phyloP scores from a whole-genome alignment of 768 basidiomycete genomes.

The Phlegmacium glaucopus region DNA sequence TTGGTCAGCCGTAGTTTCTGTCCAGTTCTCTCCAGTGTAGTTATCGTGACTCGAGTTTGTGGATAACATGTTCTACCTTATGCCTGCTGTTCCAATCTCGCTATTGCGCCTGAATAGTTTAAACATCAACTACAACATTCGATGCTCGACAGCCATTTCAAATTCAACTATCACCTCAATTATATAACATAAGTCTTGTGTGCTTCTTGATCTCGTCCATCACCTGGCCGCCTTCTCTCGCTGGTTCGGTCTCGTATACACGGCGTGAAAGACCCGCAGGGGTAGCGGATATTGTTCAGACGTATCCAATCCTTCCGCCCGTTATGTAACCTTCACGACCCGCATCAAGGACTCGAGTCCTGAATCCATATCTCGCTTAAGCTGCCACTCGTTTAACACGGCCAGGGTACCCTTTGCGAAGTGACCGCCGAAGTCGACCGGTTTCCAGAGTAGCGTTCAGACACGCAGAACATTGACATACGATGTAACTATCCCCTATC shows the following conservation, averaged over 20 bases:
- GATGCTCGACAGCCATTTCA: too few relatives aligned
- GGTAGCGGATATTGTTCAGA: background rate
- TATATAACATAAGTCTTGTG: too few relatives aligned
- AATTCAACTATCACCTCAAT: too few relatives aligned
- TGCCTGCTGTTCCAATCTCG: too few relatives aligned
- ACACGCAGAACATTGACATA: constrained; percentile 34
- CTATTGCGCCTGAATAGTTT: too few relatives aligned
- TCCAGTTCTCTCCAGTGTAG: too few relatives aligned
- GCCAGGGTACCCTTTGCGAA: background rate
- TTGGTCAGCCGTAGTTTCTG: too few relatives aligned
- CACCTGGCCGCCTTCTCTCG: background rate
- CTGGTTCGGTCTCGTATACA: background rate
- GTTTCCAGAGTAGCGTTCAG: constrained; percentile 16
- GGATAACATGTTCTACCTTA: too few relatives aligned
- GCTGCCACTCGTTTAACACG: background rate
- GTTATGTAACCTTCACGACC: background rate
- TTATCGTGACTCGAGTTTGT: too few relatives aligned
- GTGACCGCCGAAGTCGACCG: constrained; percentile 11
- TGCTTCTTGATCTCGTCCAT: too few relatives aligned
- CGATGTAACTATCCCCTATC: too few relatives aligned
- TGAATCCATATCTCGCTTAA: background rate
- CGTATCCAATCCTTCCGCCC: background rate
- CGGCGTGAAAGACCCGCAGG: background rate
- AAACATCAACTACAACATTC: too few relatives aligned
- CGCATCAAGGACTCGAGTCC: background rate